Base-by-base conservation (phyloP, 495 filamentous ascomycete species). In the Trypethelium eluteriae region DNA sequence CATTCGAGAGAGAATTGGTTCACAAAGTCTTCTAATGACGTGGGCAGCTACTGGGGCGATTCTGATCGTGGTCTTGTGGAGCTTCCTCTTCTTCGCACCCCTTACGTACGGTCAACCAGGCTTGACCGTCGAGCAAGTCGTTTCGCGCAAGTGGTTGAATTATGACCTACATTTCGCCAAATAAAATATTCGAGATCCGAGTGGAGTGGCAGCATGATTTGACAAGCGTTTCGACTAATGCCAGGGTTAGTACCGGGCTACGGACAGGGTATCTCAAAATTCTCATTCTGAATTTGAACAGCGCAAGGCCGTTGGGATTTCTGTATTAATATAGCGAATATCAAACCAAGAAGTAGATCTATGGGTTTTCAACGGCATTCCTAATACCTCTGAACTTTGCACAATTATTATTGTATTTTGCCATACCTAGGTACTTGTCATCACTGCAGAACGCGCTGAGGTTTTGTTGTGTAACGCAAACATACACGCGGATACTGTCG, bases 91-190 rank as follows among this genome's bases (percentile, higher is more conserved):
- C 83, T 98, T 93, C 81, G 83, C 93, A 63, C 94, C 94, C 32
- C 78, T 98, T 74, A 98, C 94, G 11, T 98, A 98, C 76, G 94
- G 94, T 34, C 91, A 89, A 66, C 94, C 94, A 1, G 95, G 94
- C n/a, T 82, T 98, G 76, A 86, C 79, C 66, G 87, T 93, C 10
- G 86, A 87, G 10, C 82, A 91, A 72, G 92, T 98, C 50, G 75
- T 88, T 64, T 85, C 90, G 62, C 85, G 94, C 76, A 96, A 96
- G 80, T 98, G 92, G 94, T 80, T 98, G 73, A 88, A 88, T 59
- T 98, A 98, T 76, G 94, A 98, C 78, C 82, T 98, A 76, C 94
- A 98, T 80, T 98, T 98, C 79, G 94, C 94, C 46, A 98, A 98
- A 84, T 98, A 89, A 64, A 16, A 62, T 6, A n/a, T 32, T 5